Evolutionary conservation across 2,329 filamentous ascomycete species (phyloP), one percentile per base, ranked within the genome.

Genomic region (Iodosphaeria phyllophila): DNA sequence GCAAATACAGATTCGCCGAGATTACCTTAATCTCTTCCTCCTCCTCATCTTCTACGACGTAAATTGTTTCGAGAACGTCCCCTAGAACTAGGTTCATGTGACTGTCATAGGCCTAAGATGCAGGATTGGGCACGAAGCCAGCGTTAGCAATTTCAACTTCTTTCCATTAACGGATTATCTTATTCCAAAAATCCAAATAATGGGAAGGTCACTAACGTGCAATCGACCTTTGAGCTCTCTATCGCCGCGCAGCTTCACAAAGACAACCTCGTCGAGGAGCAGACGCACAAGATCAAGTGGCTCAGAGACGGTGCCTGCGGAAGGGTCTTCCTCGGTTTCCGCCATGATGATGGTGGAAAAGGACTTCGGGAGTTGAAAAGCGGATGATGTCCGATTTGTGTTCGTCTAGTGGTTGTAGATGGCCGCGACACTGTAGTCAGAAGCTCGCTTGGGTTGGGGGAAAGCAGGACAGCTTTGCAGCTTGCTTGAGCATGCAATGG

Each of bases 11-110:
- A 13, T 15, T 9, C 23, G 11, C 9, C 8, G 21, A 17, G 36
- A 59, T 37, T 46, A 84, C 79, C 60, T 72, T 78, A 40, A 82
- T 60, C 15, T 69, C 68, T 29, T 86, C 74, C 29, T 77, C 73
- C 20, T 91, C 80, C 9, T 83, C 77, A 31, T 92, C 84, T 30
- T 92, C 84, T 4, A 92, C 74, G 17, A 86, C 63, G 47, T 92
- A 98, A 37, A 98, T 83, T 5, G 86, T 95, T 60, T 98, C 89
- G 46, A 93, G 83, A 4, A 95, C 89, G 36, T 98, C 89, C 27
- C 89, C 86, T 5, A 98, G 64, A 5, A 98, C 82, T 22, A 98
- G 55, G 45, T 98, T 98, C 64, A 91, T 98, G 51, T 98, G 89
- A 43, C 82, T 92, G 47, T 98, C 89, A 48, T 98, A 98, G 28